Percentiles rank a stretch among this genome's conserved stretches.
Conservation (phyloP, 2,329 filamentous ascomycete genomes). For the Colletotrichum noveboracense region DNA sequence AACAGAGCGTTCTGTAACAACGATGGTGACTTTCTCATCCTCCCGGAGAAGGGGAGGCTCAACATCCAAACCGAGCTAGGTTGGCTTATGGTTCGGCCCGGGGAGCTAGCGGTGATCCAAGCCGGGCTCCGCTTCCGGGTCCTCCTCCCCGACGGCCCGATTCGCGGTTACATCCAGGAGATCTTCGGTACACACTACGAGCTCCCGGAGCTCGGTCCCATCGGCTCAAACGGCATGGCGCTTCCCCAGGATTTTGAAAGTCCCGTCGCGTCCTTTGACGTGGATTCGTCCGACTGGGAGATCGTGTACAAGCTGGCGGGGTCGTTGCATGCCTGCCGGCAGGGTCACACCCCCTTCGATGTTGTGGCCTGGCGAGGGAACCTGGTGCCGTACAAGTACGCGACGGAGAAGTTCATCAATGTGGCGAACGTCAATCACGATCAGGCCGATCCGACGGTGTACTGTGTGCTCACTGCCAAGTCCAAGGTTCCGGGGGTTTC, state of each 20-base stretch:
- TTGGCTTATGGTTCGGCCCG: constrained; percentile 58
- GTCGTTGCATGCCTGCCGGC: constrained; percentile 67
- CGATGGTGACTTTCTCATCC: constrained; percentile 69
- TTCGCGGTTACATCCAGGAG: constrained; percentile 66
- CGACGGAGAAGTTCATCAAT: constrained; percentile 61
- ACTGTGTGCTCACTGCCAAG: constrained; percentile 63
- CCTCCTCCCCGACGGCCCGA: constrained; percentile 52
- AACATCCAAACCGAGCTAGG: constrained; percentile 58
- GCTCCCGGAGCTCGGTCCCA: constrained; percentile 67
- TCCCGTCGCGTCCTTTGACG: constrained; percentile 46
- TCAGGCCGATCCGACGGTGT: constrained; percentile 67
- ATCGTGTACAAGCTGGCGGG: constrained; percentile 45
- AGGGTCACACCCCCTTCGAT: constrained; percentile 25
- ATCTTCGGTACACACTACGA: constrained; percentile 65
- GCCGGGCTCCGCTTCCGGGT: constrained; percentile 66
- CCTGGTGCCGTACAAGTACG: constrained; percentile 55
- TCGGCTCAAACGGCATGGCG: constrained; percentile 56
- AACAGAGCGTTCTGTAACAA: constrained; percentile 52
- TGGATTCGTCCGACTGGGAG: neutral
- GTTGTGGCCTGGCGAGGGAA: constrained; percentile 47
- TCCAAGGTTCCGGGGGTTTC: constrained; percentile 57
- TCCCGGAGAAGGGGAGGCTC: constrained; percentile 66
- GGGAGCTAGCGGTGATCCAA: constrained; percentile 54
- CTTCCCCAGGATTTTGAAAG: constrained; percentile 63
- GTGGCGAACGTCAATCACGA: constrained; percentile 60